A percentile compares a stretch with the other conserved stretches of the same genome.
Evolutionary conservation across 1,284 basidiomycete genomes (phyloP).

Genomic region (Mycosarcoma mackinlayi): DNA sequence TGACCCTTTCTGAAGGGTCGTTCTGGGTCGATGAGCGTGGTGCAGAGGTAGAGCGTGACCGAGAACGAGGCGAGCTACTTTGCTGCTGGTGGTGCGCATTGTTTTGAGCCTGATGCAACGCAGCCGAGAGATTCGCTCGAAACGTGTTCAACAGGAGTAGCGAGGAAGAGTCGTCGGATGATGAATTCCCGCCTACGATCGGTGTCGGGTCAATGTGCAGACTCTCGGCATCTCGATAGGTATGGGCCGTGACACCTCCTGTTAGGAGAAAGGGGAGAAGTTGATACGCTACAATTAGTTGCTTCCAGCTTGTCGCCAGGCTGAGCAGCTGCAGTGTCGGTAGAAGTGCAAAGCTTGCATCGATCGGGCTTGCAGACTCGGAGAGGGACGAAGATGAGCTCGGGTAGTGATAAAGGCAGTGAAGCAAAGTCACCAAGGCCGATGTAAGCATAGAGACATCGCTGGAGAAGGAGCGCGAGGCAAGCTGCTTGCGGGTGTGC

Average conservation of each 20-base stretch:
- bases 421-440: constrained; percentile 34
- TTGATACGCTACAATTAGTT: constrained; percentile 35
- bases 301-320: constrained; percentile 31
- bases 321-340: constrained; percentile 45
- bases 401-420: constrained; percentile 38
- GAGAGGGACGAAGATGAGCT: constrained; percentile 1
- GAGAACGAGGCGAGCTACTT: constrained; percentile 7
- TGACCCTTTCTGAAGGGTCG: neutral
- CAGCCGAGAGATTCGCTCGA: constrained; percentile 22
- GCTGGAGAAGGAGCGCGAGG: constrained; percentile 10
- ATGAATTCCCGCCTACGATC: neutral
- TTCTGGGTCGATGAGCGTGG: neutral
- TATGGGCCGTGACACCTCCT: neutral
- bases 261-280: constrained; percentile 24
- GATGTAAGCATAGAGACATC: constrained; percentile 24
- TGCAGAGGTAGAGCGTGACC: neutral
- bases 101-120: constrained; percentile 2
- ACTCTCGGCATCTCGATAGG: neutral
- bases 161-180: constrained; percentile 20
- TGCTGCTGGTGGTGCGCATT: neutral
- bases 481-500: constrained; percentile 16
- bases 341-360: constrained; percentile 43
- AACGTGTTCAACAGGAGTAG: constrained; percentile 51
- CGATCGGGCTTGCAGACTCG: neutral
- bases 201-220: neutral